A percentile compares a stretch with the other conserved stretches of the same genome.
phyloP scores from a whole-genome alignment of 305 asterid species.

The Fraxinus baroniana region DNA sequence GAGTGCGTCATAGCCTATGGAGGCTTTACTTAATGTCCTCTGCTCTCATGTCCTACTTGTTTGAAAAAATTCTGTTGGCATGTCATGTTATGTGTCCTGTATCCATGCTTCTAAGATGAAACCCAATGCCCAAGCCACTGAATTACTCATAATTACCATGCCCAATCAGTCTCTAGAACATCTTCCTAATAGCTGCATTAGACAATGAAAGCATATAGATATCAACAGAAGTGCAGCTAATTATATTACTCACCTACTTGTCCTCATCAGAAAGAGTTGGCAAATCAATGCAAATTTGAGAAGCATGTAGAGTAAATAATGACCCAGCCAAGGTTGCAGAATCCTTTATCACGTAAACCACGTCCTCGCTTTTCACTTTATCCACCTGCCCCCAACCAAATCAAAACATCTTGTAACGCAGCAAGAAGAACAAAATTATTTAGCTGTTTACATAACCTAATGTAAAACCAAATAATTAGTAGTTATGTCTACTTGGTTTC shows the following conservation, averaged over 20 bases:
- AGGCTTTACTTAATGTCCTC: neutral
- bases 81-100: neutral
- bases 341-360: conserved; percentile 76
- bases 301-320: conserved; percentile 86
- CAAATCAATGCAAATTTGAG: conserved; percentile 80
- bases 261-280: conserved; percentile 87
- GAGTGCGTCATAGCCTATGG: neutral
- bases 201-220: neutral
- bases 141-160: neutral
- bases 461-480: neutral
- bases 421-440: conserved; percentile 10
- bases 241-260: conserved; percentile 61
- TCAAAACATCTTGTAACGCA: conserved; percentile 8
- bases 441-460: neutral
- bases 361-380: conserved; percentile 71
- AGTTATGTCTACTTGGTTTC: neutral
- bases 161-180: conserved; percentile 2
- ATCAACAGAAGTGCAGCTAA: neutral
- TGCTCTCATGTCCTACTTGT: neutral
- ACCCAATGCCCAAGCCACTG: neutral
- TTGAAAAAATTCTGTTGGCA: neutral
- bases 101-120: neutral
- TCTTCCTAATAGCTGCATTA: conserved; percentile 10
- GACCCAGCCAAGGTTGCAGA: conserved; percentile 91
- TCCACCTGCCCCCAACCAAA: conserved; percentile 61